A percentile compares a stretch with the other conserved stretches of the same genome.
Conservation (phyloP, 148 eudicot species). For the Camellia japonica region DNA sequence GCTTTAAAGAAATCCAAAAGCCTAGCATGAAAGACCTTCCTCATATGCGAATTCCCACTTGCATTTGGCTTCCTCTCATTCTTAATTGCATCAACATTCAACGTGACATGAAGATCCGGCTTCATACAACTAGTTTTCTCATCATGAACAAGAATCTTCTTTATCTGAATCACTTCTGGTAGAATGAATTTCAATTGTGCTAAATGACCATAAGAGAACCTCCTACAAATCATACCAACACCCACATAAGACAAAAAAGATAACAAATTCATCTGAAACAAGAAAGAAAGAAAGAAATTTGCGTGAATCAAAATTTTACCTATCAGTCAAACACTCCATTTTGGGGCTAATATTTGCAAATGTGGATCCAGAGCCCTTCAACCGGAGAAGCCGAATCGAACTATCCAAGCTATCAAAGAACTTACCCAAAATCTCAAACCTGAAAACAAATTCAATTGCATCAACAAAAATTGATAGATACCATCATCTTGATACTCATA, state of each 20-base stretch:
- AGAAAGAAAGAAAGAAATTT: not conserved
- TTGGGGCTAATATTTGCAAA: no score
- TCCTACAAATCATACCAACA: constrained; percentile 34
- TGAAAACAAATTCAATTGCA: no score
- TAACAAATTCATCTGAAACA: not conserved
- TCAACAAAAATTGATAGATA: no score
- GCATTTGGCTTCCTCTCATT: constrained; percentile 27
- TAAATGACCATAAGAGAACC: constrained; percentile 60
- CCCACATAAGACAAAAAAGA: not conserved
- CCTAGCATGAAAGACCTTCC: constrained; percentile 51
- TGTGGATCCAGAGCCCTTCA: no score
- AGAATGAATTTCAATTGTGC: constrained; percentile 73
- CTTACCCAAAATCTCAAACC: no score
- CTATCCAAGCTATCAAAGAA: no score
- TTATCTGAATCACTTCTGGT: constrained; percentile 59
- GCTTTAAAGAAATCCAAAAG: constrained; percentile 39
- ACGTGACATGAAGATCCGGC: constrained; percentile 57
- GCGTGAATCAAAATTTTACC: not conserved
- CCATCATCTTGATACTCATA: no score
- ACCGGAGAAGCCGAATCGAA: no score
- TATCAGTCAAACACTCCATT: not conserved
- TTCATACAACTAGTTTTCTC: constrained; percentile 64
- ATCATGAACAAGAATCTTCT: constrained; percentile 56
- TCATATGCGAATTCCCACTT: constrained; percentile 35
- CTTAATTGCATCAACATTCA: constrained; percentile 42